Conservation (phyloP, 208 protist genomes). For the Wallacemonas rigidus region DNA sequence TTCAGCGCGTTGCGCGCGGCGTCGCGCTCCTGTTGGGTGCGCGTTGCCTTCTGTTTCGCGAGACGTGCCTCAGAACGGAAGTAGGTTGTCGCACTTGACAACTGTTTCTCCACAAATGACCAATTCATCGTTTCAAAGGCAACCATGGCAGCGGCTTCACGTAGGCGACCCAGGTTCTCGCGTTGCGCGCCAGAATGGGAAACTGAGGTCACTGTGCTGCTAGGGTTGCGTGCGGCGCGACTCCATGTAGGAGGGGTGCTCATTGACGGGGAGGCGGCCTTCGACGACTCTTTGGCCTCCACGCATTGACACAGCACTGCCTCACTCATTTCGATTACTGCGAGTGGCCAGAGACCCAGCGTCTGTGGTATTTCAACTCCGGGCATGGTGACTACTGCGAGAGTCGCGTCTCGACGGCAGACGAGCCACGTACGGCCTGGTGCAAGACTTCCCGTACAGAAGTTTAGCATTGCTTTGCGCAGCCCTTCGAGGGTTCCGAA, state of each 20-base stretch:
- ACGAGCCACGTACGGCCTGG: constrained; percentile 77
- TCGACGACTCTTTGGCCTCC: constrained; percentile 4
- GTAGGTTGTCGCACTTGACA: constrained; percentile 48
- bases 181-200: not conserved
- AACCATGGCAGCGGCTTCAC: constrained; percentile 23
- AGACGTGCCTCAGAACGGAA: constrained; percentile 50
- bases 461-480: constrained; percentile 34
- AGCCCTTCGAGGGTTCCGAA: constrained; percentile 50
- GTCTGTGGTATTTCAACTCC: constrained; percentile 48
- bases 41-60: constrained; percentile 24
- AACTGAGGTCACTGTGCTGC: not conserved
- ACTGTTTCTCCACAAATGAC: constrained; percentile 68
- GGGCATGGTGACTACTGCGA: constrained; percentile 60
- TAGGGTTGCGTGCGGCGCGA: constrained; percentile 52
- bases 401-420: constrained; percentile 27
- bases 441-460: constrained; percentile 36
- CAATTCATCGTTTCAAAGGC: constrained; percentile 60
- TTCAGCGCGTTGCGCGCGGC: constrained; percentile 45
- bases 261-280: not conserved
- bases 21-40: constrained; percentile 47
- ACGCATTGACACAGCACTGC: constrained; percentile 33
- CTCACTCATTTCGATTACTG: constrained; percentile 72
- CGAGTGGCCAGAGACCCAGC: constrained; percentile 81
- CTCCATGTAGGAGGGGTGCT: constrained; percentile 50
- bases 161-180: not conserved